These are phyloP conservation scores for Leucaena leucocephala DNA, from an alignment of 306 rosid species.

Conservation along the genomic window DNA sequence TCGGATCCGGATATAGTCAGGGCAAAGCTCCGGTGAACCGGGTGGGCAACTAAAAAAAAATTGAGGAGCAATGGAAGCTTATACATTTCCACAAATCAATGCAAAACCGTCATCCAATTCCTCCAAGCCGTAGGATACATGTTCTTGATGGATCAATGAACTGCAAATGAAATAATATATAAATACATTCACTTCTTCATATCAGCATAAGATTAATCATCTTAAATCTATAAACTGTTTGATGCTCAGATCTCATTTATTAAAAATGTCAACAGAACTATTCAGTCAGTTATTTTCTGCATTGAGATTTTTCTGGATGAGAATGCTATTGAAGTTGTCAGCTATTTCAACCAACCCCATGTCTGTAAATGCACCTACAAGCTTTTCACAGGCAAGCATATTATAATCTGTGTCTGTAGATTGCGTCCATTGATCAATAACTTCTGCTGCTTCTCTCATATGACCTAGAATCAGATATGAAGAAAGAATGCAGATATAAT, in stretches of 20 bases:
- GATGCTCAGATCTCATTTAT: neutral
- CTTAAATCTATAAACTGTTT: slow-evolving; percentile 28
- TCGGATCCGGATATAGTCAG: too few relatives aligned
- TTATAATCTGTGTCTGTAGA: slow-evolving; percentile 62
- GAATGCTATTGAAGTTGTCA: slow-evolving; percentile 52
- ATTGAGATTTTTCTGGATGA: slow-evolving; percentile 59
- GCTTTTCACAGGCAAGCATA: slow-evolving; percentile 54
- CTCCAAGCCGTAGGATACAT: slow-evolving; percentile 26
- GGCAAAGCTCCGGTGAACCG: too few relatives aligned
- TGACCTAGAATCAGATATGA: slow-evolving; percentile 83
- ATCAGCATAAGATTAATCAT: slow-evolving; percentile 24
- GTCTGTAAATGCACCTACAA: slow-evolving; percentile 65
- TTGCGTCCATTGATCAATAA: slow-evolving; percentile 86
- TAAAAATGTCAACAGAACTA: neutral
- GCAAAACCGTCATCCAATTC: neutral
- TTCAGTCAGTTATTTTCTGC: slow-evolving; percentile 33
- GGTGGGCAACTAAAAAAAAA: too few relatives aligned
- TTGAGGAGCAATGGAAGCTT: neutral
- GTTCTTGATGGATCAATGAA: slow-evolving; percentile 3
- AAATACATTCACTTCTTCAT: slow-evolving; percentile 31
- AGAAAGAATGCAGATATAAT: slow-evolving; percentile 68
- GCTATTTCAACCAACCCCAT: slow-evolving; percentile 58
- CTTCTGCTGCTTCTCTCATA: slow-evolving; percentile 65
- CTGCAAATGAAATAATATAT: slow-evolving; percentile 19
- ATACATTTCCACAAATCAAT: neutral